A percentile compares a stretch with the other conserved stretches of the same genome.
Evolutionary conservation across 2,329 filamentous ascomycete species (phyloP).

Genomic region (Podosphaera fusca): DNA sequence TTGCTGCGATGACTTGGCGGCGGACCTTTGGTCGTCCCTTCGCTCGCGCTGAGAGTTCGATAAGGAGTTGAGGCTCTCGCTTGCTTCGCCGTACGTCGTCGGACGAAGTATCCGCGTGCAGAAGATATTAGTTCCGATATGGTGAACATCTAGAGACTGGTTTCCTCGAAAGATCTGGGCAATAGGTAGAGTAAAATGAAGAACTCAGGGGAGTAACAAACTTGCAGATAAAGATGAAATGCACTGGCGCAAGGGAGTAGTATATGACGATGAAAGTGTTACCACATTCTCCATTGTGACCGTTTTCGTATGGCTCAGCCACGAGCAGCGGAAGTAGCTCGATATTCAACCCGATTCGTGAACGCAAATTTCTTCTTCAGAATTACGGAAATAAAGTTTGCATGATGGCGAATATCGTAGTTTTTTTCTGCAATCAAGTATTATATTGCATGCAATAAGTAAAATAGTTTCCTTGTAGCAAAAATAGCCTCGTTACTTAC

Average conservation of each 20-base stretch:
- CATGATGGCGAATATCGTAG: background rate
- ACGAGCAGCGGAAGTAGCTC: background rate
- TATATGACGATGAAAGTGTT: background rate
- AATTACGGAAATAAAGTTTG: background rate
- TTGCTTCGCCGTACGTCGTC: background rate
- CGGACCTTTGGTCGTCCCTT: background rate
- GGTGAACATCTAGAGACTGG: background rate
- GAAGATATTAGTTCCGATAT: background rate
- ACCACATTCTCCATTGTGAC: background rate
- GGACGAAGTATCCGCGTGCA: background rate
- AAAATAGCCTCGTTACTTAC: background rate
- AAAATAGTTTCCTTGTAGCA: background rate
- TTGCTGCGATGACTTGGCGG: background rate
- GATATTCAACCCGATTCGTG: background rate
- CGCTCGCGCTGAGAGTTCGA: background rate
- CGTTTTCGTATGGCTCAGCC: background rate
- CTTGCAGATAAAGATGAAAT: background rate
- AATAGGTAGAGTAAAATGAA: background rate
- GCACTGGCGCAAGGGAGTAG: background rate
- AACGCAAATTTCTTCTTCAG: background rate
- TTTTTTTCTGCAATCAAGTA: background rate
- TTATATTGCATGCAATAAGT: background rate
- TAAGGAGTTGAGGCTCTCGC: background rate
- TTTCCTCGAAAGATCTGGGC: background rate
- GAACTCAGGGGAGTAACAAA: background rate